These are phyloP conservation scores for Melastoma candidum DNA, from an alignment of 441 rosid genomes.

Conservation along the genomic window DNA sequence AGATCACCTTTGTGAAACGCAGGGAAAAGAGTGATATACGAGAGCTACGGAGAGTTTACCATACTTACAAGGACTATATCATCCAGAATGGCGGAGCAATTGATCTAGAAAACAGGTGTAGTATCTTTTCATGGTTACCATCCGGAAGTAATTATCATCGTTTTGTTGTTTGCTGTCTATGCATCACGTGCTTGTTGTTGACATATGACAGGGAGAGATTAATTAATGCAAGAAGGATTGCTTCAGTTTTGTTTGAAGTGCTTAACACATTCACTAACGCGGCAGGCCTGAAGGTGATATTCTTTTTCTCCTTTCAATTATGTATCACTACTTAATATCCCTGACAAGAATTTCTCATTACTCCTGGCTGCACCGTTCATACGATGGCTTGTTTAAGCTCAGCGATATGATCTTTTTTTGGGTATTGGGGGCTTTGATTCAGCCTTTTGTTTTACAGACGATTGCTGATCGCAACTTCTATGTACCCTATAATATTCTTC, in stretches of 20 bases:
- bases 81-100: constrained; percentile 35
- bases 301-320: not conserved
- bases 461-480: constrained; percentile 54
- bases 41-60: constrained; percentile 76
- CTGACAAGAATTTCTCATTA: not conserved
- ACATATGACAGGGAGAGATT: constrained; percentile 35
- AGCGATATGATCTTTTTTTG: not conserved
- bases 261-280: constrained; percentile 46
- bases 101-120: constrained; percentile 47
- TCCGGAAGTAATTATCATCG: not conserved
- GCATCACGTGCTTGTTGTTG: constrained; percentile 2
- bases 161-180: constrained; percentile 1
- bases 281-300: constrained; percentile 59
- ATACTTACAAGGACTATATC: constrained; percentile 47
- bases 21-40: constrained; percentile 54
- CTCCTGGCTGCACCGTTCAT: not conserved
- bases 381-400: not conserved
- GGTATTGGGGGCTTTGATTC: constrained; percentile 6
- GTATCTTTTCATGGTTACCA: not conserved
- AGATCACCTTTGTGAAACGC: constrained; percentile 32
- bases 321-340: not conserved
- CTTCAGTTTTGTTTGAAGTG: constrained; percentile 35
- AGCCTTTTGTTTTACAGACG: constrained; percentile 35
- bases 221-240: not conserved
- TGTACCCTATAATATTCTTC: constrained; percentile 88